Percentiles rank a stretch among this genome's conserved stretches.
Evolutionary conservation across 768 basidiomycete species (phyloP).

Genomic region (Trametes cingulata): DNA sequence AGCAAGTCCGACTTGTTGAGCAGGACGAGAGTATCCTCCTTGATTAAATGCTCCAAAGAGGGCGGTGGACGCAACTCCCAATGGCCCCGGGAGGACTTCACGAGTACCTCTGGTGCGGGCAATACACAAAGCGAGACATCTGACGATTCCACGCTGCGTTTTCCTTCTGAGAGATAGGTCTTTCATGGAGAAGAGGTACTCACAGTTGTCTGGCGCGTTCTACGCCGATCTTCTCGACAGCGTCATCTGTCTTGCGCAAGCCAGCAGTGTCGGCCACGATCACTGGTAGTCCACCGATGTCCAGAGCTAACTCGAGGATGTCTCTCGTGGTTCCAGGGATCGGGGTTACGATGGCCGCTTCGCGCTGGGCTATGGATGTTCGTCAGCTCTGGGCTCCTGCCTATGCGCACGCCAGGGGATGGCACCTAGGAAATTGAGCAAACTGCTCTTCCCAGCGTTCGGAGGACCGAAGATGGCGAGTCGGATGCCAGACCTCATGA

Average conservation of each 20-base stretch:
- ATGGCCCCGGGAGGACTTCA: constrained; percentile 1
- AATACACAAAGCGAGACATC: constrained; percentile 82
- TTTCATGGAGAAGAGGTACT: too few relatives aligned
- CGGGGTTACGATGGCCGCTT: constrained; percentile 87
- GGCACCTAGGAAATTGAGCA: constrained; percentile 80
- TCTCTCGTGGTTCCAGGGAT: constrained; percentile 91
- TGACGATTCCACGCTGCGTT: constrained; percentile 57
- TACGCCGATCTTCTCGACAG: constrained; percentile 82
- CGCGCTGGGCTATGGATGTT: constrained; percentile 62
- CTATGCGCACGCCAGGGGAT: background rate
- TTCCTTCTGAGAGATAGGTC: background rate
- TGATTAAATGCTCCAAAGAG: constrained; percentile 44
- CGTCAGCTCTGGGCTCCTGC: background rate
- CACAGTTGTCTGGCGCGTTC: constrained; percentile 70
- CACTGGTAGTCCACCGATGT: constrained; percentile 85
- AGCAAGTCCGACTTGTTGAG: constrained; percentile 79
- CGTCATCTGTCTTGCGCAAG: constrained; percentile 63
- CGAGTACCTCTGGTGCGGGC: constrained; percentile 55
- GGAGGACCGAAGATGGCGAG: constrained; percentile 91
- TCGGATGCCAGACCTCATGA: constrained; percentile 78
- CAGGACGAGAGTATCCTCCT: constrained; percentile 62
- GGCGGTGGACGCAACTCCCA: constrained; percentile 41
- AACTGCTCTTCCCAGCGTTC: constrained; percentile 91
- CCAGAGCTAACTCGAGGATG: constrained; percentile 79
- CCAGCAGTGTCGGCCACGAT: constrained; percentile 87